Base-by-base conservation (phyloP, 495 filamentous ascomycete genomes). In the Penicillium goetzii region DNA sequence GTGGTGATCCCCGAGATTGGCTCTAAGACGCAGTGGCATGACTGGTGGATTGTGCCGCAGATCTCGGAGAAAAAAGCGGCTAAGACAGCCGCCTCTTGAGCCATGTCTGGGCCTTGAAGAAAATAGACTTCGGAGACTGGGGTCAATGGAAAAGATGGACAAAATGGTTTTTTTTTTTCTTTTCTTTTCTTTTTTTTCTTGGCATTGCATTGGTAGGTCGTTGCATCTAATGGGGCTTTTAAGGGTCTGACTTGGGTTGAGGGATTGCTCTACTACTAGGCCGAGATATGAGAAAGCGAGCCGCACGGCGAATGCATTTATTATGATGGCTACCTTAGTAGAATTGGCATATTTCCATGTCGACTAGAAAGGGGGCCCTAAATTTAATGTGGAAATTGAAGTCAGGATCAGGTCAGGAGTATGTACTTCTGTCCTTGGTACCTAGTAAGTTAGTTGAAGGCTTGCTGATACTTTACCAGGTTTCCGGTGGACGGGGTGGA, bases 21-120 rank as follows among this genome's bases (percentile, higher is more conserved):
- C 9, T 73, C 80, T 5, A 83, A 85, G 67, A 69, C 74, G 21
- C 78, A 73, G 43, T 89, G 90, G 79, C 86, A 90, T 78, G 86
- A 88, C 65, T 92, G 88, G 86, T 95, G 91, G 91, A 80, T 87
- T 62, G 88, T 93, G 60, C 90, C 90, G 6, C 88, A 87, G 72
- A 65, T 93, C 45, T 69, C 62, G 4, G 69, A 69, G 57, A 69
- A 64, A 28, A 67, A 69, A 52, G 6, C 60, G 2, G 41, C 56
- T 55, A 69, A 62, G 23, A 62, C 63, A 51, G 3, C 60, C 4
- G 34, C 47, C 51, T 30, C 54, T 17, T 66, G 32, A 62, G 21
- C 30, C 19, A 15, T 47, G 41, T 23, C 41, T 47, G 19, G 12
- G 36, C 19, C 41, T 10, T 47, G n/a, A 21, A 23, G 7, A 12